Evolutionary conservation across 1,284 basidiomycete genomes (phyloP), one percentile per base, ranked within the genome.

Genomic region (Apiotrichum akiyoshidainum): DNA sequence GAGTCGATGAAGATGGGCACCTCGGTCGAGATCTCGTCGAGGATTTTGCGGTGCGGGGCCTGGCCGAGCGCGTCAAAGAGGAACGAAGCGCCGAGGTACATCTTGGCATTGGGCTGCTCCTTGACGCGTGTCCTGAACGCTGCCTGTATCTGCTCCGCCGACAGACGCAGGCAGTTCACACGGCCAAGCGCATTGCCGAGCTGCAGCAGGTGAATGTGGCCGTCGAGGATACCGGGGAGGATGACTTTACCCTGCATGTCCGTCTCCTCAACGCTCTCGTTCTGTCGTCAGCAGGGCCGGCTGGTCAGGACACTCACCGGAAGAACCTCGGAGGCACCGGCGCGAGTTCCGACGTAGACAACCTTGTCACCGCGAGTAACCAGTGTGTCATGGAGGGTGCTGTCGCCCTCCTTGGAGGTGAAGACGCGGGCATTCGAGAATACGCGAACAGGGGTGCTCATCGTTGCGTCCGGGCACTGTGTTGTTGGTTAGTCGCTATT

Each of bases 1-100:
- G 65, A 62, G 54, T 71, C 71, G 54, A 73, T 68, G 52, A 67
- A 69, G 17, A 73, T 63, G 1, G 71, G 68, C 1, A 66, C 52
- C 46, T 68, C 67, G 5, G 60, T 46, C 4, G 65, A 52, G 22
- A 61, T 53, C 26, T 61, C 61, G 58, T 71, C 71, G 22, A 73
- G 61, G 22, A 58, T 44, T 26, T 37, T 37, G 17, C 58, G 54
- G 53, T 65, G 57, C 6, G 65, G 65, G 21, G 46, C 40, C 3
- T 52, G 48, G 8, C 66, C 68, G 10, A 67, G 45, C 13, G 57
- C 52, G 35, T 70, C 68, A 46, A 62, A 65, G 2, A 67, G 55
- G 53, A 66, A 70, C 12, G 60, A 57, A 14, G 49, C 47, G 31
- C 65, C 68, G 33, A 68, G 63, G 13, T 68, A 44, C 34, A 55